A percentile compares a stretch with the other conserved stretches of the same genome.
These are phyloP conservation scores for Acacia concinna DNA, from an alignment of 331 rosid genomes.

Conservation along the genomic window DNA sequence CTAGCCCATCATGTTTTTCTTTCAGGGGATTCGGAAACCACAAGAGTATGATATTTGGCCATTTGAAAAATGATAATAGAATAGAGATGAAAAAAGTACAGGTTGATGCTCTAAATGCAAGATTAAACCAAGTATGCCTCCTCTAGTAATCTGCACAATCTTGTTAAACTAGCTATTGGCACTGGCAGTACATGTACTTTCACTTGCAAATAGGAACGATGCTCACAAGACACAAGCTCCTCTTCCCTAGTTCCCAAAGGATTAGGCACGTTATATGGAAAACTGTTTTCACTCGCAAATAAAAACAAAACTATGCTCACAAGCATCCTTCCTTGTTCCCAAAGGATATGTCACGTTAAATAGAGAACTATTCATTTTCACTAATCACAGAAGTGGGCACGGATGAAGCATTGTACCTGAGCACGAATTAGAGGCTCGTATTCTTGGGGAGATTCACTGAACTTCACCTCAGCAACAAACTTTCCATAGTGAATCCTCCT, in stretches of 20 bases:
- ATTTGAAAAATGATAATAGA: background rate
- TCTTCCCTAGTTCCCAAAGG: too few species aligned
- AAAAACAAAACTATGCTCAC: too few species aligned
- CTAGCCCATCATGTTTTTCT: background rate
- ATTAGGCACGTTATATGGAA: too few species aligned
- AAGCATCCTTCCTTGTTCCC: background rate
- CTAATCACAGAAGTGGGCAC: background rate
- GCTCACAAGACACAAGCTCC: too few species aligned
- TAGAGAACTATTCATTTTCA: background rate
- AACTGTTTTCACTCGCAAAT: too few species aligned
- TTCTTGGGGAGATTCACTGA: constrained; percentile 70
- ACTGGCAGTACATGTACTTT: too few species aligned
- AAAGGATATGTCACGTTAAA: background rate
- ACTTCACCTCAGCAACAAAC: constrained; percentile 96
- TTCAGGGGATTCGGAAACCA: background rate
- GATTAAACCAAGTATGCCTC: constrained; percentile 4
- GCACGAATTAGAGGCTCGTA: constrained; percentile 79
- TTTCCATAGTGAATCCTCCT: constrained; percentile 90
- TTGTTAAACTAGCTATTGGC: background rate
- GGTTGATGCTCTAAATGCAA: background rate
- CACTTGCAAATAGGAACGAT: background rate
- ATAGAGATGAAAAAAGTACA: background rate
- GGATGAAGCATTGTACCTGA: constrained; percentile 50
- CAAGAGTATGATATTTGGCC: background rate
- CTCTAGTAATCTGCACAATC: background rate